phyloP scores from a whole-genome alignment of 2,329 filamentous ascomycete genomes.

The Colletotrichum shisoi region DNA sequence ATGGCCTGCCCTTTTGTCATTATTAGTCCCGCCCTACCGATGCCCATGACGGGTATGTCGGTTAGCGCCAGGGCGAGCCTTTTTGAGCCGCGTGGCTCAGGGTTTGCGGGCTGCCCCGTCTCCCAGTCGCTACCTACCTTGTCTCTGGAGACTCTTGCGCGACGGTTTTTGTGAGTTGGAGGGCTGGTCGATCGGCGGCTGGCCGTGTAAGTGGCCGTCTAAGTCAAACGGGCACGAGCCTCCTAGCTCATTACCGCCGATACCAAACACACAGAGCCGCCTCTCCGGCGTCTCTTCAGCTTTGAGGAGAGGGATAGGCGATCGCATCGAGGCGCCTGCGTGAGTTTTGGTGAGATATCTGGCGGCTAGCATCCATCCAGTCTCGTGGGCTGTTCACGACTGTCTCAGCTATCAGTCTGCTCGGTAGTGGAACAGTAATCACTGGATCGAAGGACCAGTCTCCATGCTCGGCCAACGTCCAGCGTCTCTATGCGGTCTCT shows the following conservation, averaged over 20 bases:
- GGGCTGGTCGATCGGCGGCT: neutral
- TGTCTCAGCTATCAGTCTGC: neutral
- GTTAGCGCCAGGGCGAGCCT: slow-evolving; percentile 16
- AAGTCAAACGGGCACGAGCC: neutral
- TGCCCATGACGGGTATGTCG: slow-evolving; percentile 1
- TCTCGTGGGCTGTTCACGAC: neutral
- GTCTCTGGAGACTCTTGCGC: neutral
- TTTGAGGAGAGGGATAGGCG: neutral
- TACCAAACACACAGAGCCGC: no score
- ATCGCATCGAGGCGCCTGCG: neutral
- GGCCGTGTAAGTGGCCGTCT: slow-evolving; percentile 1
- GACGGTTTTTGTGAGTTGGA: neutral
- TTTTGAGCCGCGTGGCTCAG: slow-evolving; percentile 9
- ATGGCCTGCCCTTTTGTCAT: no score
- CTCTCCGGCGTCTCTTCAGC: neutral
- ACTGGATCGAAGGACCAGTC: neutral
- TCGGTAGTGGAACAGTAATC: neutral
- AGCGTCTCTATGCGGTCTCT: neutral
- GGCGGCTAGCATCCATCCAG: neutral
- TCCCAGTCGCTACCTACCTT: neutral
- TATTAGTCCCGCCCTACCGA: neutral
- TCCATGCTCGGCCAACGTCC: no score
- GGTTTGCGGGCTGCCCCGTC: slow-evolving; percentile 4
- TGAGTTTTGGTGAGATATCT: neutral
- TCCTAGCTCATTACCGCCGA: neutral